Base-by-base conservation (phyloP, 495 filamentous ascomycete genomes). In the Friedmanniomyces simplex region DNA sequence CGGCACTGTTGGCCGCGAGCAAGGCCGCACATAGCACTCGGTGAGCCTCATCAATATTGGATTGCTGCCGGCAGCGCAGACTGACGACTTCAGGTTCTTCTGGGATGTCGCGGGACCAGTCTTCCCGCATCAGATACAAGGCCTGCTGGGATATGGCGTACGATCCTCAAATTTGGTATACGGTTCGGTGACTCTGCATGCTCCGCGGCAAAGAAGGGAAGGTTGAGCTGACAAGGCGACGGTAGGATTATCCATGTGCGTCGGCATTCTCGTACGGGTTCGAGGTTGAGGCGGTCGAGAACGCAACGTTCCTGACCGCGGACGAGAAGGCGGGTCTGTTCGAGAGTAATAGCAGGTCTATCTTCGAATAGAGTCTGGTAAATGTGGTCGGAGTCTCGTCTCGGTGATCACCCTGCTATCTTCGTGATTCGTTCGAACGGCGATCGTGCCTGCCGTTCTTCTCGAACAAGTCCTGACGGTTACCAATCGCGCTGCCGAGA, bases 31-130 rank as follows among this genome's bases (percentile, higher is more conserved):
- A 37, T 24, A 50, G 26, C 26, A 26, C 26, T 13, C 20, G 48
- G 48, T 50, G 12, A 50, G 48, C 24, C 12, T 22, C 16, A 28
- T 32, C 22, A n/a, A n/a, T n/a, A n/a, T n/a, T n/a, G n/a, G n/a
- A n/a, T n/a, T n/a, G n/a, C n/a, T n/a, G n/a, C n/a, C n/a, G n/a
- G n/a, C n/a, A n/a, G n/a, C n/a, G n/a, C n/a, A n/a, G 48, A 50
- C 48, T 26, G 26, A 13, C 16, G 8, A 6, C 50, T 8, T n/a
- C n/a, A 36, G 50, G 4, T 28, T 36, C 32, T 53, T 67, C 49
- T 67, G 62, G 62, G 65, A 67, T 46, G 60, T 50, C 28, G 65
- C 65, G 11, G 65, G 65, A 1, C 65, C 65, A 1, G 62, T 67
- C 11, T 67, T 57, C 55, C 62, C 62, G 10, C 46, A 57, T 13